These are phyloP conservation scores for Ogataea glucozyma DNA, from an alignment of 805 yeast species.

Conservation along the genomic window DNA sequence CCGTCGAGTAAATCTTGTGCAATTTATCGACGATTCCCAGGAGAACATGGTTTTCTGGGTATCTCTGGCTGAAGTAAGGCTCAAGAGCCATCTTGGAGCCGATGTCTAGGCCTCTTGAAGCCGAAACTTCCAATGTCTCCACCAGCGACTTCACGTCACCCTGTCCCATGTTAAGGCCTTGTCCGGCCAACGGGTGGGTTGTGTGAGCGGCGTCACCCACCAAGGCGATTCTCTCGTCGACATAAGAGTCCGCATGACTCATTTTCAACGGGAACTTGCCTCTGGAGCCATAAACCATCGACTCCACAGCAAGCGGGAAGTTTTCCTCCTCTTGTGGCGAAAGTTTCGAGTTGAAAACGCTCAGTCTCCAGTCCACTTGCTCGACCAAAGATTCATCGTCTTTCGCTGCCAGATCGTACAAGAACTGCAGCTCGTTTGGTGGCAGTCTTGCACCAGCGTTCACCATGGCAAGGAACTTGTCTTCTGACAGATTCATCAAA, in stretches of 20 bases:
- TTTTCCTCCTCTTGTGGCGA: conserved; percentile 50
- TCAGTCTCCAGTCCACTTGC: conserved; percentile 74
- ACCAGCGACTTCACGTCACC: conserved; percentile 79
- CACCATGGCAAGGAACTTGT: conserved; percentile 64
- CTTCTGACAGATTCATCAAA: conserved; percentile 57
- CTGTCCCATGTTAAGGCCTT: conserved; percentile 97
- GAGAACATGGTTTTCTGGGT: conserved; percentile 74
- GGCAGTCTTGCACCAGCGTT: conserved; percentile 87
- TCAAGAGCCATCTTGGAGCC: conserved; percentile 82
- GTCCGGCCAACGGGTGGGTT: conserved; percentile 97
- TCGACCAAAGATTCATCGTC: conserved; percentile 50
- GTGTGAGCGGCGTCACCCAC: conserved; percentile 99
- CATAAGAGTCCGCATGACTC: conserved; percentile 89
- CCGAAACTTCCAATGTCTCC: conserved; percentile 66
- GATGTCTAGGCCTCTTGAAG: conserved; percentile 80
- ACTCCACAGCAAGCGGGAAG: conserved; percentile 66
- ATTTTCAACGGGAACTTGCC: conserved; percentile 87
- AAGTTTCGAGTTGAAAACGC: conserved; percentile 36
- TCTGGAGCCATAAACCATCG: conserved; percentile 61
- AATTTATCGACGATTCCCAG: conserved; percentile 90
- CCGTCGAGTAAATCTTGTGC: conserved; percentile 82
- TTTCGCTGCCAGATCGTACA: conserved; percentile 49
- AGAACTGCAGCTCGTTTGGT: conserved; percentile 71
- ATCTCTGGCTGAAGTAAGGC: conserved; percentile 83
- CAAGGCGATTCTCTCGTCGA: conserved; percentile 82